A percentile compares a stretch with the other conserved stretches of the same genome.
Conservation (phyloP, 225 moss, liverwort and hornwort genomes). For the Takakia lepidozioides region DNA sequence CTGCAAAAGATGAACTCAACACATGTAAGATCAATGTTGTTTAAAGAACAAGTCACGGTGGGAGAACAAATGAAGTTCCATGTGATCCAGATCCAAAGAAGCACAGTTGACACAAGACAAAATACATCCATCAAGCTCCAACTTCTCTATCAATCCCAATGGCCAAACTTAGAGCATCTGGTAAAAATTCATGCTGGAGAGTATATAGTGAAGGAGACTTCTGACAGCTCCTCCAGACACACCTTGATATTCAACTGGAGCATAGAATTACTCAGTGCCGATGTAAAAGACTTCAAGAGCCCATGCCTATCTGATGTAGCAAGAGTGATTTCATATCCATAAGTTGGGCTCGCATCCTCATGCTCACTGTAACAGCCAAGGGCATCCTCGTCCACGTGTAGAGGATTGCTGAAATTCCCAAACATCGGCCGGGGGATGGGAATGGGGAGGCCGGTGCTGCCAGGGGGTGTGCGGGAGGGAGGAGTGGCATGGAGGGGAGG, state of each 20-base stretch:
- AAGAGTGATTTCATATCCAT: constrained; percentile 81
- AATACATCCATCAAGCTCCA: no score
- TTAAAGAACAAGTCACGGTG: no score
- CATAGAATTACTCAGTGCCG: constrained; percentile 62
- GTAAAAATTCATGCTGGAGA: no score
- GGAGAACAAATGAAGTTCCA: no score
- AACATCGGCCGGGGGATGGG: constrained; percentile 63
- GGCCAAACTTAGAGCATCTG: no score
- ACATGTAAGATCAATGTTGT: no score
- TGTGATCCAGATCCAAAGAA: no score
- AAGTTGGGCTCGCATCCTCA: constrained; percentile 29
- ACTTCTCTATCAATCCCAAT: no score
- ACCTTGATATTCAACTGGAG: constrained; percentile 92
- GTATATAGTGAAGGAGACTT: no score
- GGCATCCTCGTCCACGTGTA: constrained; percentile 54
- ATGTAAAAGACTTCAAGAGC: constrained; percentile 80
- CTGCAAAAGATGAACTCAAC: constrained; percentile 21
- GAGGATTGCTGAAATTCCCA: constrained; percentile 40
- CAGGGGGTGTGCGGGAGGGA: constrained; percentile 15
- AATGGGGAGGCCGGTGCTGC: constrained; percentile 12
- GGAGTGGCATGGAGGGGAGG: constrained; percentile 13
- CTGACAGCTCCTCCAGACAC: not conserved
- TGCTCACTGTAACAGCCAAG: constrained; percentile 40
- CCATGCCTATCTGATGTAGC: constrained; percentile 90
- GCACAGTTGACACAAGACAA: no score